phyloP scores from a whole-genome alignment of 495 filamentous ascomycete genomes.

The Cairneyella variabilis region DNA sequence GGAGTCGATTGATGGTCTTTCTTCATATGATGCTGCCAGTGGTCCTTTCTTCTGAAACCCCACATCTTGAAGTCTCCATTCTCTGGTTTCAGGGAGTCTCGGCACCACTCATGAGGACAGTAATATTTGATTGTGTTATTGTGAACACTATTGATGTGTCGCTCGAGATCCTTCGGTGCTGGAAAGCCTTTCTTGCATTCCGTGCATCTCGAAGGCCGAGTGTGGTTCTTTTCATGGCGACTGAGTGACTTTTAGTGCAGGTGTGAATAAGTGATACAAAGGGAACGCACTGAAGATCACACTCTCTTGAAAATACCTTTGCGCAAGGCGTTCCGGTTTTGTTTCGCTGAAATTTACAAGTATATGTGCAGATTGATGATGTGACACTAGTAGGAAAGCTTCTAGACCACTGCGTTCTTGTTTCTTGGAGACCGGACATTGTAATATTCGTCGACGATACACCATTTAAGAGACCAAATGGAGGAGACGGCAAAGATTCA shows the following conservation, averaged over 20 bases:
- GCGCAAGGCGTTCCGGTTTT: background rate
- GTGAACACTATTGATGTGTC: constrained; percentile 5
- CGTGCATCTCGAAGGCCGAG: background rate
- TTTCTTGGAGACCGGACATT: background rate
- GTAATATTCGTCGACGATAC: too few relatives aligned
- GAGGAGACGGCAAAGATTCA: too few relatives aligned
- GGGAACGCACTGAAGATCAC: background rate
- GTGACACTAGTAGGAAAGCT: background rate
- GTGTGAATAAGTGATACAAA: background rate
- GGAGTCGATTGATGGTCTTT: background rate
- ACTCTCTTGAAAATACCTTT: background rate
- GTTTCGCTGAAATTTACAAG: background rate
- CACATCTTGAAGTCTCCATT: background rate
- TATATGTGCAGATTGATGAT: background rate
- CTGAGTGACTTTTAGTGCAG: background rate
- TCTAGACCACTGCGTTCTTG: background rate
- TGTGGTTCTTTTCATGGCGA: constrained; percentile 5
- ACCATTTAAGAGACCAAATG: too few relatives aligned
- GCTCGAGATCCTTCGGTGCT: constrained; percentile 1
- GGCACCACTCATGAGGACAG: constrained; percentile 3
- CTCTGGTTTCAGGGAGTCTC: background rate
- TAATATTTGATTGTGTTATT: constrained; percentile 10
- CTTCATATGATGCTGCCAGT: constrained; percentile 5
- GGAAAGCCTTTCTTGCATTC: constrained; percentile 2
- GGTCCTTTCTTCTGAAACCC: constrained; percentile 5